phyloP scores from a whole-genome alignment of 176 grass and related monocot genomes.

The Ampelocalamus luodianensis region DNA sequence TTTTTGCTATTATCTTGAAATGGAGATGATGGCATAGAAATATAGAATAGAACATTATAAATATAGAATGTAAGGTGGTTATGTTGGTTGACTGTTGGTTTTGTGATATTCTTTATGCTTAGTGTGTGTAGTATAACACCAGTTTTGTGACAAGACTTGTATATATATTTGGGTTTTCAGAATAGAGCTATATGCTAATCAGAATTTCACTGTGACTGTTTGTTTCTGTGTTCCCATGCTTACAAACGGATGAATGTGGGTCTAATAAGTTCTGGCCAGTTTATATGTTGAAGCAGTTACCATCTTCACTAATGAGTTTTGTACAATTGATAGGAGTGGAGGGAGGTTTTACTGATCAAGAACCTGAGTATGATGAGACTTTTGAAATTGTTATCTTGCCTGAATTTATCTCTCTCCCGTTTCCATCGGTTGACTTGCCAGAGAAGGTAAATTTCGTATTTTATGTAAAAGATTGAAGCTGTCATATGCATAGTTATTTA shows the following conservation, averaged over 20 bases:
- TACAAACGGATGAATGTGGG: neutral
- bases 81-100: neutral
- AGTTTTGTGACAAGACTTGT: neutral
- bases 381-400: slow-evolving; percentile 83
- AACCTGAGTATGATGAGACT: slow-evolving; percentile 82
- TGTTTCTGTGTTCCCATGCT: slow-evolving; percentile 7
- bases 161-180: neutral
- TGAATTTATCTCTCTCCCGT: slow-evolving; percentile 77
- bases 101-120: neutral
- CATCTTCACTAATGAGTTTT: slow-evolving; percentile 5
- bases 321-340: slow-evolving; percentile 71
- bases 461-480: slow-evolving; percentile 7
- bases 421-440: slow-evolving; percentile 95
- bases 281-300: neutral
- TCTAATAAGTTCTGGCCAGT: neutral
- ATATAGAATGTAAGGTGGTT: neutral
- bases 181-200: slow-evolving; percentile 7
- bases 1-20: slow-evolving; percentile 12
- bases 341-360: slow-evolving; percentile 89
- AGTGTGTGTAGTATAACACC: neutral
- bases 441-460: slow-evolving; percentile 71
- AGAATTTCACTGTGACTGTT: neutral
- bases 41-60: neutral
- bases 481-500: slow-evolving; percentile 34
- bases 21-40: neutral